Percentiles rank a stretch among this genome's conserved stretches.
Conservation (phyloP, 2,329 filamentous ascomycete genomes). For the Colletotrichum sp. region DNA sequence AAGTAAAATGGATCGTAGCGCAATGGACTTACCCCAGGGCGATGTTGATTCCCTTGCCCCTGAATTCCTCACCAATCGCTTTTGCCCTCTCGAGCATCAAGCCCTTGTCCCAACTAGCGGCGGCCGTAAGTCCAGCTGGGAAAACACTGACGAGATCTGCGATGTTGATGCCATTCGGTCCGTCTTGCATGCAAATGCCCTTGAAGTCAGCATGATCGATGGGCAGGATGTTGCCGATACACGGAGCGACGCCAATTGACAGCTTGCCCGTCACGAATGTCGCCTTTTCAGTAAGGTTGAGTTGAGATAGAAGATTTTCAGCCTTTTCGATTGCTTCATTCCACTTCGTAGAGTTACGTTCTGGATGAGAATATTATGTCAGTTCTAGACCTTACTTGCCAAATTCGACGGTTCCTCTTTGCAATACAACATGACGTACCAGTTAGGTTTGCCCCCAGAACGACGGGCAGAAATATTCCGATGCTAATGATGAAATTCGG, state of each 20-base stretch:
- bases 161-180: conserved; percentile 68
- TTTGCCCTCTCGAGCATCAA: conserved; percentile 75
- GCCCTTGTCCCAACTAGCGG: conserved; percentile 79
- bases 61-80: conserved; percentile 73
- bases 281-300: conserved; percentile 79
- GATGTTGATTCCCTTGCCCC: conserved; percentile 74
- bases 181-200: conserved; percentile 79
- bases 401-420: neutral
- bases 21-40: conserved; percentile 58
- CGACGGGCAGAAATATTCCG: neutral
- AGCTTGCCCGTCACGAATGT: conserved; percentile 74
- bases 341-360: neutral
- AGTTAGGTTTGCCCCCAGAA: neutral
- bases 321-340: neutral
- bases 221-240: conserved; percentile 66
- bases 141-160: conserved; percentile 62
- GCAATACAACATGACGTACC: neutral
- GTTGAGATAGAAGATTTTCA: conserved; percentile 43
- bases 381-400: neutral
- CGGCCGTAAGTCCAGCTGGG: conserved; percentile 79
- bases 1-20: neutral
- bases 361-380: neutral
- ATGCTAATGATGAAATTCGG: neutral
- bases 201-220: conserved; percentile 68
- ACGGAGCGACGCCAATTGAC: conserved; percentile 75